These are phyloP conservation scores for Saturnispora saitoi DNA, from an alignment of 805 yeast species.

Conservation along the genomic window DNA sequence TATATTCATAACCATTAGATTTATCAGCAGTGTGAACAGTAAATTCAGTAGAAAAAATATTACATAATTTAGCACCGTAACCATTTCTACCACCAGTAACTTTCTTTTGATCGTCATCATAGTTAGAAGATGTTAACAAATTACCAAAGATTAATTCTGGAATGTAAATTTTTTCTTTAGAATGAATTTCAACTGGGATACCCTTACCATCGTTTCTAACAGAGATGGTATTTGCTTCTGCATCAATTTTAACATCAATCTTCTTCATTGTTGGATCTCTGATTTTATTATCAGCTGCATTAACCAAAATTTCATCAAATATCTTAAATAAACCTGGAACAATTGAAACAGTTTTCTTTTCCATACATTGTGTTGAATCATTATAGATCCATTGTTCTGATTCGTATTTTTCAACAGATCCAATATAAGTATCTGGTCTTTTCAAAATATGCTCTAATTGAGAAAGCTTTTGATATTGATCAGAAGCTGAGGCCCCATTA, in stretches of 20 bases:
- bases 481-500: slow-evolving; percentile 34
- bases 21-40: slow-evolving; percentile 84
- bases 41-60: slow-evolving; percentile 86
- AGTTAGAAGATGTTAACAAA: slow-evolving; percentile 87
- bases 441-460: slow-evolving; percentile 94
- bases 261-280: slow-evolving; percentile 87
- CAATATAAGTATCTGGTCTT: slow-evolving; percentile 97
- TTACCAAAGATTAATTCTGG: slow-evolving; percentile 97
- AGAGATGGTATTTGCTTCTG: slow-evolving; percentile 63
- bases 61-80: slow-evolving; percentile 95
- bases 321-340: slow-evolving; percentile 96
- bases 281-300: slow-evolving; percentile 97
- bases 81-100: slow-evolving; percentile 99
- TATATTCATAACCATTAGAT: slow-evolving; percentile 49
- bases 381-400: slow-evolving; percentile 83
- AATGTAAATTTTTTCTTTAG: slow-evolving; percentile 83
- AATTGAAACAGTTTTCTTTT: slow-evolving; percentile 52
- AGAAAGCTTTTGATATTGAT: slow-evolving; percentile 86
- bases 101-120: slow-evolving; percentile 90
- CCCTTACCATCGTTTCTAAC: slow-evolving; percentile 93
- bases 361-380: slow-evolving; percentile 53
- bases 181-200: slow-evolving; percentile 90
- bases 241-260: slow-evolving; percentile 73
- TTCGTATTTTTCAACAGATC: slow-evolving; percentile 79
- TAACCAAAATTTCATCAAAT: slow-evolving; percentile 93